Base-by-base conservation (phyloP, 768 basidiomycete genomes). In the Boletus vermiculosoides region DNA sequence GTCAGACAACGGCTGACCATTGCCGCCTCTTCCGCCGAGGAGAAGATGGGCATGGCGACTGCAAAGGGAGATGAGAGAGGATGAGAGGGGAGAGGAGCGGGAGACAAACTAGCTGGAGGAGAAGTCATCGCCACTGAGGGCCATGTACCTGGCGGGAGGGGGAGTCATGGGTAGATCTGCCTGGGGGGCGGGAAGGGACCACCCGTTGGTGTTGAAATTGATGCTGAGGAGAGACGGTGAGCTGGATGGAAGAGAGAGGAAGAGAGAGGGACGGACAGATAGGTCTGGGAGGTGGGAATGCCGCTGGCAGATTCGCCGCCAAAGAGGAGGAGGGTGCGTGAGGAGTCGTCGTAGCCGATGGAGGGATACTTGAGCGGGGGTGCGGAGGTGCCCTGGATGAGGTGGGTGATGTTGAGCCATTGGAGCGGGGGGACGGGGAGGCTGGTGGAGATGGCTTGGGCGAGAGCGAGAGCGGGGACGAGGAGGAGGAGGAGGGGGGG, bases 41-140 rank as follows among this genome's bases (percentile, higher is more conserved):
- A 93, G 74, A 33, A 92, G 73, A 66, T 92, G 88, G 25, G 84
- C 87, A 54, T 81, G 80, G 40, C 91, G 90, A 67, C 89, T 91
- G 60, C 37, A 59, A 40, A 57, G 50, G 39, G 52, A n/a, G 40
- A 45, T 71, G 54, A 58, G 69, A 37, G 41, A 7, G 18, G 18
- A 53, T 51, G 57, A 58, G 50, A 65, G 55, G 62, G 56, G 36
- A 44, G 42, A 56, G 45, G 36, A 34, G 18, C 0, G 45, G 50
- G 30, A 30, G 40, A 80, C 88, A 62, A 55, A 90, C 90, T 92
- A 88, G 87, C 86, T 92, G 12, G 89, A 88, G 45, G 89, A 90
- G 60, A 81, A 82, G 74, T 92, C 91, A 22, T 76, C 73, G 6
- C 88, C 91, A 42, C 80, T 74, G 40, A 90, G 65, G 30, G 86